A percentile compares a stretch with the other conserved stretches of the same genome.
Conservation (phyloP, 73 alveolate genomes). For the Urostyla sp. region DNA sequence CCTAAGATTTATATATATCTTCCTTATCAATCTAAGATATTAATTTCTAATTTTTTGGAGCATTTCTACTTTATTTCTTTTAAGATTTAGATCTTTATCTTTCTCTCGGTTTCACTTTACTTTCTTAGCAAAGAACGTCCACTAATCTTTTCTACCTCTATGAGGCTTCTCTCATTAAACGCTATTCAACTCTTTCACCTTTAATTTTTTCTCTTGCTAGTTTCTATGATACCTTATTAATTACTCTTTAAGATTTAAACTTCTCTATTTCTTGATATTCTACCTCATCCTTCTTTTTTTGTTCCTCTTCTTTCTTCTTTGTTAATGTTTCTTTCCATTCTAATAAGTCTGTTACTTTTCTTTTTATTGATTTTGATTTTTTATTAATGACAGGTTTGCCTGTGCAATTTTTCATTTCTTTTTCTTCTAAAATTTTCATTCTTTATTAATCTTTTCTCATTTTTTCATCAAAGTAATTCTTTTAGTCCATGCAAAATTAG, state of each 20-base stretch:
- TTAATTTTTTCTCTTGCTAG: conserved; percentile 2
- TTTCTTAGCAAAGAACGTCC: background rate
- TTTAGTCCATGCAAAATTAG: conserved; percentile 6
- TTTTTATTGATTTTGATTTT: conserved; percentile 1
- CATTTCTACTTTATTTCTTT: background rate
- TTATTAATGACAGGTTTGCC: conserved; percentile 41
- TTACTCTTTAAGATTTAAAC: background rate
- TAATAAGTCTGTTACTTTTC: conserved; percentile 28
- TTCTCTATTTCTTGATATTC: background rate
- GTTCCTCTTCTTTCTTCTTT: conserved; percentile 12
- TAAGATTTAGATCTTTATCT: background rate
- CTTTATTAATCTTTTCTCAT: conserved; percentile 18
- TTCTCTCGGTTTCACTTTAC: background rate
- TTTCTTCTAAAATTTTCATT: background rate
- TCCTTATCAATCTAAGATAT: too few relatives aligned
- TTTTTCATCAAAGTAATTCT: conserved; percentile 18
- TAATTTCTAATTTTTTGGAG: background rate
- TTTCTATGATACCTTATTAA: conserved; percentile 7
- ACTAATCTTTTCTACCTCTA: conserved; percentile 10
- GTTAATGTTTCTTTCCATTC: conserved; percentile 33
- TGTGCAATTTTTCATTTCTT: conserved; percentile 23
- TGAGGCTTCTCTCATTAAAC: conserved; percentile 40
- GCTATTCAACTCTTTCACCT: conserved; percentile 19
- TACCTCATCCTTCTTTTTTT: background rate
- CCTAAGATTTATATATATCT: too few relatives aligned